These are phyloP conservation scores for Sugiyamaella paludigena DNA, from an alignment of 1,139 yeast genomes.

Conservation along the genomic window DNA sequence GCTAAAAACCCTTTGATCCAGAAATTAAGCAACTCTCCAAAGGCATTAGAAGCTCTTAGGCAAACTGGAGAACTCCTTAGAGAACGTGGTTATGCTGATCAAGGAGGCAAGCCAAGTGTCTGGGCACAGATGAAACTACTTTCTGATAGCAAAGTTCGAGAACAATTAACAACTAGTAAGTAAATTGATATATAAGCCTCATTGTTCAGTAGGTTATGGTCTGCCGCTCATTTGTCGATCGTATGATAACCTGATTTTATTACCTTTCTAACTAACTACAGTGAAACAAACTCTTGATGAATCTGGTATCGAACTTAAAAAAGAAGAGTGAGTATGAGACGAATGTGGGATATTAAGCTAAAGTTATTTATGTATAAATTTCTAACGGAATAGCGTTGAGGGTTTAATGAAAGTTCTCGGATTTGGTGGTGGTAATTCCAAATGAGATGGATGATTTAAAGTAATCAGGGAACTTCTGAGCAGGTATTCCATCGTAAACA, in stretches of 20 bases:
- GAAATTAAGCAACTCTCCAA: conserved; percentile 20
- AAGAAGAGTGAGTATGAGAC: conserved; percentile 22
- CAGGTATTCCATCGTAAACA: neutral
- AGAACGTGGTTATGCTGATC: conserved; percentile 21
- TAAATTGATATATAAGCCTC: neutral
- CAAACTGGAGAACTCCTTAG: conserved; percentile 23
- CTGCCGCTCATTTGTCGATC: neutral
- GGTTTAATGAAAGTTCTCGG: conserved; percentile 14
- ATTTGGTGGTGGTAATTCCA: neutral
- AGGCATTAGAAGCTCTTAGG: conserved; percentile 23
- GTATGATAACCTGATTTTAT: too few species aligned
- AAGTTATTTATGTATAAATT: neutral
- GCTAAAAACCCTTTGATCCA: conserved; percentile 21
- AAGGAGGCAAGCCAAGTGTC: conserved; percentile 25
- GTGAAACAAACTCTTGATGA: conserved; percentile 22
- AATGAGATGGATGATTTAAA: too few species aligned
- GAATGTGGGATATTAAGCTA: too few species aligned
- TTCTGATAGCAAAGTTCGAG: conserved; percentile 27
- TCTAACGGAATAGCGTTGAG: conserved; percentile 11
- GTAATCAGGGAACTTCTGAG: too few species aligned
- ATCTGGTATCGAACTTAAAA: conserved; percentile 22
- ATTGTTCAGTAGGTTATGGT: neutral
- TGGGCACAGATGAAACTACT: conserved; percentile 29
- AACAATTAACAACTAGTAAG: conserved; percentile 23
- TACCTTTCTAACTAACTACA: conserved; percentile 3